Conservation (phyloP, 192 early-diverging fungal genomes). For the Podila clonocystis region DNA sequence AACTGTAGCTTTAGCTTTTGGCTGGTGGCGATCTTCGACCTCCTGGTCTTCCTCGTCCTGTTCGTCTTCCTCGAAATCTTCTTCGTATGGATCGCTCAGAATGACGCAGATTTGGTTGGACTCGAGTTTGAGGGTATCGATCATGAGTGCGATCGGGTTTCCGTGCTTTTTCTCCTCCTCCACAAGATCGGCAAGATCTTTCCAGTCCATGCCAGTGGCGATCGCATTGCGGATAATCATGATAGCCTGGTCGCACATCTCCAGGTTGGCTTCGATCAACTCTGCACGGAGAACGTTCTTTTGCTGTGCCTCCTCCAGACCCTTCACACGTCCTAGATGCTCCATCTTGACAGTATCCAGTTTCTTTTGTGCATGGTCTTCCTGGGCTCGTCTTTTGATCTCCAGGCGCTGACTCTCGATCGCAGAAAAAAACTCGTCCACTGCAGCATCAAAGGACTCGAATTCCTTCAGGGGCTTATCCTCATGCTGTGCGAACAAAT, state of each 20-base stretch:
- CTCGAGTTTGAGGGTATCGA: constrained; percentile 79
- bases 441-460: constrained; percentile 81
- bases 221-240: constrained; percentile 88
- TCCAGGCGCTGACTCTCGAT: constrained; percentile 87
- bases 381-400: constrained; percentile 74
- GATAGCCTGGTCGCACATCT: constrained; percentile 89
- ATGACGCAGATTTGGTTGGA: constrained; percentile 75
- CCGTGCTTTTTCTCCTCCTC: constrained; percentile 79
- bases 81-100: constrained; percentile 67
- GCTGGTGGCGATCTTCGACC: constrained; percentile 43
- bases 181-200: constrained; percentile 89
- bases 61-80: constrained; percentile 40
- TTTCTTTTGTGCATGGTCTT: constrained; percentile 82
- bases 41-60: constrained; percentile 55
- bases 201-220: constrained; percentile 96
- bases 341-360: constrained; percentile 82
- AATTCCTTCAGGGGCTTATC: constrained; percentile 66
- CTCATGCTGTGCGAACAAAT: constrained; percentile 72
- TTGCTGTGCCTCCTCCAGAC: constrained; percentile 78
- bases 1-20: constrained; percentile 51
- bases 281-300: constrained; percentile 79
- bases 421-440: constrained; percentile 94
- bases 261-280: constrained; percentile 86
- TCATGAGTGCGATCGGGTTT: constrained; percentile 84
- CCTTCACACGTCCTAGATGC: constrained; percentile 80